Conservation (phyloP, 2,329 filamentous ascomycete species). For the Fusarium illudens region DNA sequence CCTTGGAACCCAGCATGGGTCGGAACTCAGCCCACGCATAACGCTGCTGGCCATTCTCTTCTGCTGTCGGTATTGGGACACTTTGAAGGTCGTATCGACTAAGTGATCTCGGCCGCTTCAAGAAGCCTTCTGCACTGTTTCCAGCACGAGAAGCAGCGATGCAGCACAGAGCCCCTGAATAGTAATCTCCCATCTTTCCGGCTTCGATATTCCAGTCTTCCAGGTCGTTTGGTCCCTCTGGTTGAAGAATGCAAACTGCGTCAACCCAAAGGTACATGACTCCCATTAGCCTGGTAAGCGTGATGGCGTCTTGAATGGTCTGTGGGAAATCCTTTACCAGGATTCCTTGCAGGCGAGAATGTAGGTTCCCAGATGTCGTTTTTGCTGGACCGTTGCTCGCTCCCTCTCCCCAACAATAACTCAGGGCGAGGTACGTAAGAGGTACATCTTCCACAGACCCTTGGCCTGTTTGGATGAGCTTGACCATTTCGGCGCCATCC, state of each 20-base stretch:
- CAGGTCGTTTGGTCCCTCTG: background rate
- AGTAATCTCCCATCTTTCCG: constrained; percentile 1
- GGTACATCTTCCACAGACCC: no score
- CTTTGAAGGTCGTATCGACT: background rate
- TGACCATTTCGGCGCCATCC: background rate
- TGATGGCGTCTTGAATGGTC: background rate
- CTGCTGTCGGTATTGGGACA: background rate
- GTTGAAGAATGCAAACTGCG: constrained; percentile 4
- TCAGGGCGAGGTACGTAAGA: background rate
- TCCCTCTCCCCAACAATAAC: constrained; percentile 1
- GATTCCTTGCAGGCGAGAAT: background rate
- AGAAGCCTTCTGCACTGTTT: background rate
- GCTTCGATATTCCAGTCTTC: constrained; percentile 3
- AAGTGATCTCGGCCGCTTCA: background rate
- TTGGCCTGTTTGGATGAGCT: background rate
- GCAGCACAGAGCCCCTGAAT: background rate
- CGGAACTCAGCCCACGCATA: background rate
- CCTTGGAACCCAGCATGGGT: background rate
- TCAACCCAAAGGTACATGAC: background rate
- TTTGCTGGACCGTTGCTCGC: background rate
- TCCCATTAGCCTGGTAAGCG: background rate
- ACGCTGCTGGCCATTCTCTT: background rate
- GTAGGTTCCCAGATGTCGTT: background rate
- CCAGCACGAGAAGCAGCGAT: background rate
- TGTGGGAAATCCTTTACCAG: background rate